These are phyloP conservation scores for Metschnikowia lochheadii DNA, from an alignment of 805 yeast species.

Conservation along the genomic window DNA sequence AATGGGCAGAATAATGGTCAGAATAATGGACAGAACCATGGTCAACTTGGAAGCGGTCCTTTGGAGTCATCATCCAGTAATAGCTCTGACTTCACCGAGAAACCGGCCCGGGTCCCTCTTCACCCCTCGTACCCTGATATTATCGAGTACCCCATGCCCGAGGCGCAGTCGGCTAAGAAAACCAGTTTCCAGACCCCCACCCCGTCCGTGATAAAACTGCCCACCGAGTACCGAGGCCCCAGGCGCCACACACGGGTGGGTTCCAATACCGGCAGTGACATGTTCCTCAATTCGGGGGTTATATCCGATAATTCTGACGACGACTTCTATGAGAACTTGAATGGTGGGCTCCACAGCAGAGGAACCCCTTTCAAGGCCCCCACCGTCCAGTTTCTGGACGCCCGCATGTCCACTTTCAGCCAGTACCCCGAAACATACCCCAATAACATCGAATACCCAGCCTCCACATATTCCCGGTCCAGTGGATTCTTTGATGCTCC, in stretches of 20 bases:
- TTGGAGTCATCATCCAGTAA: background rate
- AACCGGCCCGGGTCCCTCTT: background rate
- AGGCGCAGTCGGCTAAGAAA: background rate
- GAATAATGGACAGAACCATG: too few species aligned
- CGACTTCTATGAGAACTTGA: conserved; percentile 18
- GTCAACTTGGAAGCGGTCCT: too few species aligned
- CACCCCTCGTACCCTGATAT: conserved; percentile 5
- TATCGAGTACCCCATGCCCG: background rate
- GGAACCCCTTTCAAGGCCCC: conserved; percentile 1
- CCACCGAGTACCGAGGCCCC: conserved; percentile 3
- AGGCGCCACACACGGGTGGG: conserved; percentile 9
- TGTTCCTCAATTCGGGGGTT: conserved; percentile 6
- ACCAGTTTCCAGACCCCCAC: background rate
- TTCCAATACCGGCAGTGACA: conserved; percentile 9
- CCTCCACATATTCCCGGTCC: conserved; percentile 13
- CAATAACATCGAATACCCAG: conserved; percentile 14
- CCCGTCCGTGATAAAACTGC: background rate
- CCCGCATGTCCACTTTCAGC: conserved; percentile 7
- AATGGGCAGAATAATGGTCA: too few species aligned
- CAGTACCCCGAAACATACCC: conserved; percentile 4
- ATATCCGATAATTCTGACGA: conserved; percentile 14
- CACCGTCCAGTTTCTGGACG: conserved; percentile 8
- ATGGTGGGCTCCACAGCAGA: conserved; percentile 16
- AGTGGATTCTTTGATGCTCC: conserved; percentile 6
- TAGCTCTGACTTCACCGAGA: background rate